Base-by-base conservation (phyloP, 805 yeast species). In the Schwanniomyces occidentalis region DNA sequence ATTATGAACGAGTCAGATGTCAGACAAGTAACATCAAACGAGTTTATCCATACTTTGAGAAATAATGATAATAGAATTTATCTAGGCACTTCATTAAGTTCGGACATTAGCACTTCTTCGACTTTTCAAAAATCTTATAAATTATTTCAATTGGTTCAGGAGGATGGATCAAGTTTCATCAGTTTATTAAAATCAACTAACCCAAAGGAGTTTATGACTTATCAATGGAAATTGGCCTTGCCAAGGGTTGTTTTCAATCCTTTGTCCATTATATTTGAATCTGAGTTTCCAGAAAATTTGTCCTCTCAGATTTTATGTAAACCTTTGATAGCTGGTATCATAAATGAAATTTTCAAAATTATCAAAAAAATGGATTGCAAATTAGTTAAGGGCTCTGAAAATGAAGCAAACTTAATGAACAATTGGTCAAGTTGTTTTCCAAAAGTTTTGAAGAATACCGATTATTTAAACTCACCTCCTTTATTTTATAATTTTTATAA, bases 191-290 rank as follows among this genome's bases (percentile, higher is more conserved):
- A 75, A 49, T 64, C 78, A 36, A 60, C 68, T 38, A 65, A 72
- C 45, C 66, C 78, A 29, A 61, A 71, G 36, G 87, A 79, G 43
- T 83, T 78, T 49, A 64, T 77, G 58, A 75, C 81, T 8, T 82
- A 82, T 49, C 93, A 88, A 58, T 89, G 96, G 96, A 80, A 82
- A 54, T 71, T 85, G 37, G 90, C 95, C 1, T 71, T 88, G 35
- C 87, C 95, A 6, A 73, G 78, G 37, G 76, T 88, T 26, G 82
- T 89, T 15, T 78, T 89, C 52, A 85, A 83, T 56, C 88, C 95
- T 4, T 64, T 89, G 27, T 67, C 87, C 21, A 72, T 89, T 16
- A 51, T 86, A 8, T 80, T 90, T 50, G 96, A 88, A 58, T 74
- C 76, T 38, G 78, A 83, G 4, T 71, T 64, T 44, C 88, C 95